Conservation (phyloP, 2,329 filamentous ascomycete genomes). For the Myotisia sp. region DNA sequence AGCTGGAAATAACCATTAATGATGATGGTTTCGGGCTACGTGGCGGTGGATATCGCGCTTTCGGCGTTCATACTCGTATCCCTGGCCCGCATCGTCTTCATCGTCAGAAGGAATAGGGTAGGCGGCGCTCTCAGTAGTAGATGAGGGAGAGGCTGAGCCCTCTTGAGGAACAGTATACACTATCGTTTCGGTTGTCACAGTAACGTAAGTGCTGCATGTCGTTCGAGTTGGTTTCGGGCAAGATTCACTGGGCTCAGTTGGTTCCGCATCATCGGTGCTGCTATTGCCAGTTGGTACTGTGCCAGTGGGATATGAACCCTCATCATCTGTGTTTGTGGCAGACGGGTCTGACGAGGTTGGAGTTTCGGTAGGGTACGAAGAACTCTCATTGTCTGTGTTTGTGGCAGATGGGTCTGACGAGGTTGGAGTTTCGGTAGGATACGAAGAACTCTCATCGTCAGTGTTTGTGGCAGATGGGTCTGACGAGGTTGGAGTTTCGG, state of each 20-base stretch:
- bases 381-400: too few species aligned
- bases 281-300: not conserved
- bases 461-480: too few species aligned
- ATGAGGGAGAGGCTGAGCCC: not conserved
- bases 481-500: too few species aligned
- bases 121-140: conserved; percentile 5
- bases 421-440: too few species aligned
- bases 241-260: not conserved
- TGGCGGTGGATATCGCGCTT: conserved; percentile 2
- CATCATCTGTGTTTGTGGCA: too few species aligned
- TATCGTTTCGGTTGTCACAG: not conserved
- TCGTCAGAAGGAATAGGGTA: conserved; percentile 6
- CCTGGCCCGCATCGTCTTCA: conserved; percentile 4
- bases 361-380: too few species aligned
- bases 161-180: not conserved
- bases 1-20: too few species aligned
- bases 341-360: not conserved
- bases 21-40: not conserved
- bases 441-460: too few species aligned
- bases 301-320: too few species aligned
- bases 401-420: too few species aligned
- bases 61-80: too few species aligned
- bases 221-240: conserved; percentile 3
- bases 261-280: not conserved
- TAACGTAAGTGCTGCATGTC: conserved; percentile 1